Percentiles rank a stretch among this genome's conserved stretches.
Conservation (phyloP, 2,329 filamentous ascomycete genomes). For the Aspergillus hiratsukae region DNA sequence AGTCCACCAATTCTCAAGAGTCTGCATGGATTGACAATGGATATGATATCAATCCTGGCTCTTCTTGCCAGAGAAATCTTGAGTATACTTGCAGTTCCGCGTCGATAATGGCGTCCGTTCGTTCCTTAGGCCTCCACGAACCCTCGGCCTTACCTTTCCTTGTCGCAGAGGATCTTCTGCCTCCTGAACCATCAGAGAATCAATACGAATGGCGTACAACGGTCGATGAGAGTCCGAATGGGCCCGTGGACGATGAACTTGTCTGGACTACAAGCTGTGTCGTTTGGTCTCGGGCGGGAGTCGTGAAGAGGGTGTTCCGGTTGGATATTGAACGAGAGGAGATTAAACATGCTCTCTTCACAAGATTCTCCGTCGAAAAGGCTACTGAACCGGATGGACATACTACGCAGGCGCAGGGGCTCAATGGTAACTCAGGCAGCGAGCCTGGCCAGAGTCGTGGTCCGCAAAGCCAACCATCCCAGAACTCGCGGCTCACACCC, state of each 20-base stretch:
- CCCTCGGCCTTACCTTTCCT: slow-evolving; percentile 80
- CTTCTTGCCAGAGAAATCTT: slow-evolving; percentile 19
- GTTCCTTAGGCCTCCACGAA: slow-evolving; percentile 85
- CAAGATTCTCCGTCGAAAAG: slow-evolving; percentile 63
- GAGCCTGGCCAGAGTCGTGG: slow-evolving; percentile 6
- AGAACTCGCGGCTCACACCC: slow-evolving; percentile 19
- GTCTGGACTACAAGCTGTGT: slow-evolving; percentile 71
- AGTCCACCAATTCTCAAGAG: neutral
- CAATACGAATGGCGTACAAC: slow-evolving; percentile 71
- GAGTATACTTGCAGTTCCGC: slow-evolving; percentile 18
- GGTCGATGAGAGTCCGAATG: slow-evolving; percentile 40
- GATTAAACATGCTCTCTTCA: slow-evolving; percentile 80
- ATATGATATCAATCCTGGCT: slow-evolving; percentile 19
- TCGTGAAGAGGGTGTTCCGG: slow-evolving; percentile 79
- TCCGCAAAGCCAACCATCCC: slow-evolving; percentile 14
- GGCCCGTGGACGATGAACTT: slow-evolving; percentile 68
- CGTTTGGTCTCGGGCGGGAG: slow-evolving; percentile 81
- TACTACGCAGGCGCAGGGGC: slow-evolving; percentile 4
- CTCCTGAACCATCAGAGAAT: slow-evolving; percentile 59
- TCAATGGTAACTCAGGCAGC: slow-evolving; percentile 5
- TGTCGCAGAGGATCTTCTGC: slow-evolving; percentile 72
- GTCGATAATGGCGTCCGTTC: slow-evolving; percentile 75
- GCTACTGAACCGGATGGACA: slow-evolving; percentile 15
- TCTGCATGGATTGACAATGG: slow-evolving; percentile 22
- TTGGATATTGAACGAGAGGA: slow-evolving; percentile 83